These are phyloP conservation scores for Jatropha podagrica DNA, from an alignment of 441 rosid species.

Conservation along the genomic window DNA sequence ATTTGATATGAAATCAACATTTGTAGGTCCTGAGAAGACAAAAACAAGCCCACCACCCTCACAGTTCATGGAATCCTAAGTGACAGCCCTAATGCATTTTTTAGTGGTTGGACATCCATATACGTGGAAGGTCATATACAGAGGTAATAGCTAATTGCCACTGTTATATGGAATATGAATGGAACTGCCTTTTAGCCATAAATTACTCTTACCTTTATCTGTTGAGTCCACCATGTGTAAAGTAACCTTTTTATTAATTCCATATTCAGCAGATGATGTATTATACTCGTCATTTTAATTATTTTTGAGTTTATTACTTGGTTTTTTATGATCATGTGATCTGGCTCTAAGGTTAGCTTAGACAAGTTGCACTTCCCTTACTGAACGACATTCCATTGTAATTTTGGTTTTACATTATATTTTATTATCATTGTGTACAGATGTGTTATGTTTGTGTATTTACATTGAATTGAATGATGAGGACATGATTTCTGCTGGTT, in stretches of 20 bases:
- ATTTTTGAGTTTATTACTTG: constrained; percentile 25
- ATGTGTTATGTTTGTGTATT: neutral
- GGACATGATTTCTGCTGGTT: neutral
- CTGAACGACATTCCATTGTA: neutral
- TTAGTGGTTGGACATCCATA: constrained; percentile 9
- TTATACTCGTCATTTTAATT: constrained; percentile 25
- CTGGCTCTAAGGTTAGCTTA: neutral
- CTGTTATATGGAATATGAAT: constrained; percentile 19
- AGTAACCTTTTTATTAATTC: constrained; percentile 16
- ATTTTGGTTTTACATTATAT: neutral
- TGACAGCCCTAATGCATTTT: neutral
- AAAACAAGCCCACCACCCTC: constrained; percentile 73
- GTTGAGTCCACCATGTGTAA: constrained; percentile 26
- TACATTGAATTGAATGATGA: too few relatives aligned
- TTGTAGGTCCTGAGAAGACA: constrained; percentile 72
- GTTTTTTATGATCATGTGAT: constrained; percentile 30
- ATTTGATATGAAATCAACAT: constrained; percentile 16
- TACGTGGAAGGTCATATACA: constrained; percentile 2
- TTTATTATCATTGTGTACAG: neutral
- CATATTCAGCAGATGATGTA: constrained; percentile 35
- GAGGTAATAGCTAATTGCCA: constrained; percentile 28
- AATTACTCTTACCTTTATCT: neutral
- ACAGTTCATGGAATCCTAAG: constrained; percentile 79
- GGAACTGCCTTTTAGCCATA: constrained; percentile 17
- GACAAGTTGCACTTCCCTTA: neutral